Evolutionary conservation across 163 green algal species (phyloP).

Genomic region (Chlamydomonas reinhardtii): DNA sequence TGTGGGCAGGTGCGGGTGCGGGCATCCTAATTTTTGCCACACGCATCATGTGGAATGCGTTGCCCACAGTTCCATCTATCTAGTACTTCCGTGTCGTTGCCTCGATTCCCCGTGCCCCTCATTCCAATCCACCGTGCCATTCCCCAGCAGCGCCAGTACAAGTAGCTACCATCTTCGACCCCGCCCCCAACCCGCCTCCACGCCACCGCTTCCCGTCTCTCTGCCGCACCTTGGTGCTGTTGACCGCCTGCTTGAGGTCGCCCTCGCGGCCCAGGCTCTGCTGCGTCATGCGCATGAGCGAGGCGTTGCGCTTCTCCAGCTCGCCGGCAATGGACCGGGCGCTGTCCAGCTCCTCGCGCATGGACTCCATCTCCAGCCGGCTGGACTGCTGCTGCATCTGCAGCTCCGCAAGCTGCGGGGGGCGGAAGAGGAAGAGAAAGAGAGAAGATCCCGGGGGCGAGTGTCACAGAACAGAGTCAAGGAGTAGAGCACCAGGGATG

Average conservation of each 20-base stretch:
- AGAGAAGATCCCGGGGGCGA: not conserved
- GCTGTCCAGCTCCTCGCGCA: conserved; percentile 40
- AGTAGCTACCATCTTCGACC: too few species aligned
- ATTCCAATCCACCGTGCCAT: too few species aligned
- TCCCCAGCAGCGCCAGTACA: too few species aligned
- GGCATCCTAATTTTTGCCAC: too few species aligned
- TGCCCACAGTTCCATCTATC: too few species aligned
- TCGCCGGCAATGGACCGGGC: conserved; percentile 8
- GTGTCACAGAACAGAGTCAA: too few species aligned
- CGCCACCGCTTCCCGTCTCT: too few species aligned
- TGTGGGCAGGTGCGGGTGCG: too few species aligned
- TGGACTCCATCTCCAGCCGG: conserved; percentile 32
- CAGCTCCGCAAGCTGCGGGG: conserved; percentile 32
- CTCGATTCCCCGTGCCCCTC: too few species aligned
- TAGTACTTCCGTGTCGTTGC: too few species aligned
- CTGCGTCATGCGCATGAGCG: conserved; percentile 23
- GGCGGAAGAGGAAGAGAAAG: not conserved
- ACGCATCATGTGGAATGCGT: too few species aligned
- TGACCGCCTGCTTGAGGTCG: conserved; percentile 48
- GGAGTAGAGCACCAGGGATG: too few species aligned
- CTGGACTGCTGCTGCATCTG: conserved; percentile 46
- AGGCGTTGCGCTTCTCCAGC: conserved; percentile 38
- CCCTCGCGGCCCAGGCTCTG: conserved; percentile 48
- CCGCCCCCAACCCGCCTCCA: not conserved
- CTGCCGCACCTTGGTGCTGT: conserved; percentile 16